A percentile compares a stretch with the other conserved stretches of the same genome.
These are phyloP conservation scores for Saccharomycopsis selenospora DNA, from an alignment of 805 yeast species.

Conservation along the genomic window DNA sequence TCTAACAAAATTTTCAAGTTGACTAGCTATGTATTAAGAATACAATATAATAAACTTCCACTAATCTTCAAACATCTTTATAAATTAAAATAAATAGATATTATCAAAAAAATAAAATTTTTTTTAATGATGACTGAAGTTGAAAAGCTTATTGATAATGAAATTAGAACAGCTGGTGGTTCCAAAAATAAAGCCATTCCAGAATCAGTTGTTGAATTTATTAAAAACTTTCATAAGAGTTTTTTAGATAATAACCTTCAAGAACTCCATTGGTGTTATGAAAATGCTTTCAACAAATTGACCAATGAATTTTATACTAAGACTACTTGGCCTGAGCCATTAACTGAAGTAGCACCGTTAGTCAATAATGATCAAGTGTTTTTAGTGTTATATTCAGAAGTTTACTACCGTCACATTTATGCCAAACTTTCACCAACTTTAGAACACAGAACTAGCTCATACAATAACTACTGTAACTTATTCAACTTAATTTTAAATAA, in stretches of 20 bases:
- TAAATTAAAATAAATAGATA: too few species aligned
- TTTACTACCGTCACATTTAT: constrained; percentile 44
- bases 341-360: constrained; percentile 34
- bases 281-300: constrained; percentile 37
- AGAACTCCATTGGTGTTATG: constrained; percentile 39
- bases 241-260: constrained; percentile 37
- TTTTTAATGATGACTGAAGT: constrained; percentile 11
- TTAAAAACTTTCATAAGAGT: constrained; percentile 36
- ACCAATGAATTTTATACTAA: constrained; percentile 38
- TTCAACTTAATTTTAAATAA: constrained; percentile 39
- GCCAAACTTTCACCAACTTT: constrained; percentile 37
- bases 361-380: constrained; percentile 40
- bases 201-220: constrained; percentile 37
- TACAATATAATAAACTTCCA: too few species aligned
- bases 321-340: constrained; percentile 41
- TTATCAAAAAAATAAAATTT: too few species aligned
- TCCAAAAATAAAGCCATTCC: constrained; percentile 28
- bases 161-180: neutral
- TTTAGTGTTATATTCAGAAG: constrained; percentile 40
- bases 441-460: constrained; percentile 40
- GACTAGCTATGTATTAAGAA: too few species aligned
- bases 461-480: constrained; percentile 42
- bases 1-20: too few species aligned
- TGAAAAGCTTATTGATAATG: neutral
- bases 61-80: too few species aligned